Base-by-base conservation (phyloP, 495 filamentous ascomycete species). In the Extremus antarcticus region DNA sequence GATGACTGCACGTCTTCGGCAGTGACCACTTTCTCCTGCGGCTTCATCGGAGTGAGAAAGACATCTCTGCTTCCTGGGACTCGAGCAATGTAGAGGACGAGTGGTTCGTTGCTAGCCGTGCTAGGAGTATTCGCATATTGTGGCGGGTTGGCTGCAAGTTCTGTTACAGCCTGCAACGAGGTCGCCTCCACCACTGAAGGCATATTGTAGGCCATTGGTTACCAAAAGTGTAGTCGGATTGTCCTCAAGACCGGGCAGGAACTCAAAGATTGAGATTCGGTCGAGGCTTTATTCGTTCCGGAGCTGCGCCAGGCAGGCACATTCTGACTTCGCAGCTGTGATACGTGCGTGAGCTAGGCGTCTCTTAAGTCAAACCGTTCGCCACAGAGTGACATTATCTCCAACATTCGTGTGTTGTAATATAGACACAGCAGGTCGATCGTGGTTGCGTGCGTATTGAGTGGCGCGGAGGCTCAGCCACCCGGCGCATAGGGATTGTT, bases 1-100 rank as follows among this genome's bases (percentile, higher is more conserved):
- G 84, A 92, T 58, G 83, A 87, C 47, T 85, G 80, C 32, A 97
- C 84, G 66, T 95, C 91, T 64, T 88, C 83, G 8, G 80, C 86
- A 0, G 87, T 94, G 23, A 97, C 86, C 39, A 88, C 88, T 66
- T 91, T 92, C 17, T 83, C 74, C 17, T 86, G 80, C 17, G 92
- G 92, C 68, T 91, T 90, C 20, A 94, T 72, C 0, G 92, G 86
- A 9, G 91, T 90, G n/a, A 97, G 79, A 55, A 98, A 92, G 43
- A 97, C 78, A 76, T 97, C 92, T 94, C 51, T 24, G 58, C 85
- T 94, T 15, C 92, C 90, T 1, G 91, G 91, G 0, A 97, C 90
- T 53, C 89, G 76, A 11, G 90, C 90, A 58, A 97, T 94, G 65
- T 97, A 97, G 21, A 97, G 74, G 2, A 82, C 79, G 40, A 97